phyloP scores from a whole-genome alignment of 768 basidiomycete species.

The Tubosaeta brunneosetosa region DNA sequence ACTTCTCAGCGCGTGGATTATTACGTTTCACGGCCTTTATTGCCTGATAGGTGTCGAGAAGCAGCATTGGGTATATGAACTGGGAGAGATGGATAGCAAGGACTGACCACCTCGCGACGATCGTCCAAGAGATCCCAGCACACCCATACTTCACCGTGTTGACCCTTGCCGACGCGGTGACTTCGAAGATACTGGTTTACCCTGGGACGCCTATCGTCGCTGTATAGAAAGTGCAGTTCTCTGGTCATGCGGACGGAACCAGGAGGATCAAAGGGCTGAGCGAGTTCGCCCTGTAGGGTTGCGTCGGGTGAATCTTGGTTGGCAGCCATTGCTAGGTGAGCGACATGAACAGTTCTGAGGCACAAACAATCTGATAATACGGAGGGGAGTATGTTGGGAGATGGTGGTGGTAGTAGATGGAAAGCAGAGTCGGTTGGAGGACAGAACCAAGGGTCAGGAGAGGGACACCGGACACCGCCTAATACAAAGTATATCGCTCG shows the following conservation, averaged over 20 bases:
- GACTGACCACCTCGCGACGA: slow-evolving; percentile 46
- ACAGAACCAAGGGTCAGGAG: slow-evolving; percentile 8
- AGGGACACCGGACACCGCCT: slow-evolving; percentile 30
- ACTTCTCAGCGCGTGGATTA: slow-evolving; percentile 65
- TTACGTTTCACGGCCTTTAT: slow-evolving; percentile 75
- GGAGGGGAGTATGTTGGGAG: slow-evolving; percentile 18
- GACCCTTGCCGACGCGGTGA: slow-evolving; percentile 75
- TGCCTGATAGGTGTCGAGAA: slow-evolving; percentile 43
- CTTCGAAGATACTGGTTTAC: slow-evolving; percentile 86
- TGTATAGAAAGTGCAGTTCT: slow-evolving; percentile 38
- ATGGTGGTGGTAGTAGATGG: slow-evolving; percentile 18
- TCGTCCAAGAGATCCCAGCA: slow-evolving; percentile 50
- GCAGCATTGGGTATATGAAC: slow-evolving; percentile 5
- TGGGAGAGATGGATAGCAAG: slow-evolving; percentile 5
- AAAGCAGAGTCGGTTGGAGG: slow-evolving; percentile 15
- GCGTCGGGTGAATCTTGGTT: slow-evolving; percentile 22
- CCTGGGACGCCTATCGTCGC: slow-evolving; percentile 42
- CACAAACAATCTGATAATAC: slow-evolving; percentile 9
- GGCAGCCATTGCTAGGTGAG: slow-evolving; percentile 21
- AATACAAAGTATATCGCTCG: slow-evolving; percentile 13
- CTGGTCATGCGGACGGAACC: slow-evolving; percentile 49
- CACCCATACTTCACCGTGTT: slow-evolving; percentile 86
- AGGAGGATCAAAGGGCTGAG: slow-evolving; percentile 35
- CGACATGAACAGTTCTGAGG: slow-evolving; percentile 24
- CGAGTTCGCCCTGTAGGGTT: slow-evolving; percentile 34